Evolutionary conservation across 2,329 filamentous ascomycete genomes (phyloP), one percentile per base, ranked within the genome.

Genomic region (Aspergillus sp.): DNA sequence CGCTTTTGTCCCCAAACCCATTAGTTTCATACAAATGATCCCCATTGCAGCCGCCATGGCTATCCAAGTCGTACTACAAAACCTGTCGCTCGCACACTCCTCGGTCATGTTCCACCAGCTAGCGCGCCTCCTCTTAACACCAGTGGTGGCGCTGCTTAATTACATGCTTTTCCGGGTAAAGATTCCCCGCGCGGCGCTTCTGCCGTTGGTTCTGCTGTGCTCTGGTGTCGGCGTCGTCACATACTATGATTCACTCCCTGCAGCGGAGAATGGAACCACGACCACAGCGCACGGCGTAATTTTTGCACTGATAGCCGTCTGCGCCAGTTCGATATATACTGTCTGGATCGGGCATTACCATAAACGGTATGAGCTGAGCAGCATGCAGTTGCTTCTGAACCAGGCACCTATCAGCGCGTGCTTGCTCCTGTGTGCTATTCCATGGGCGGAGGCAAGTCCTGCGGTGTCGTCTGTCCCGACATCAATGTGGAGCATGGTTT

Each of bases 91-190:
- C 5, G 64, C 62, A 4, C 48, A 63, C 34, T 66, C 64, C 3
- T 66, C 64, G 13, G 61, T 66, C 5, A 63, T 66, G 55, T 64
- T 66, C 36, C 62, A 66, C 44, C 64, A 66, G 51, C 53, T 66
- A 5, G 62, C 62, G 1, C 62, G 64, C 2, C 34, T 66, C 3
- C 64, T 66, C 24, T 51, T 66, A 12, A 66, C 64, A 0, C 64
- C 64, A 0, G 56, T 57, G 3, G 60, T 60, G 3, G 64, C 62
- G 4, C 24, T 64, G 1, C 42, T 66, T 5, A 66, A 66, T 53
- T 66, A 63, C 41, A 17, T 54, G 15, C 55, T 64, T 4, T 64
- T 63, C 54, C 55, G 61, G 6, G 52, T 57, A 15, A 63, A 53
- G 20, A 60, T 63, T 8, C 62, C 64, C 13, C 58, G 54, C 2